Conservation (phyloP, 768 basidiomycete genomes). For the Boletus subcaerulescens region DNA sequence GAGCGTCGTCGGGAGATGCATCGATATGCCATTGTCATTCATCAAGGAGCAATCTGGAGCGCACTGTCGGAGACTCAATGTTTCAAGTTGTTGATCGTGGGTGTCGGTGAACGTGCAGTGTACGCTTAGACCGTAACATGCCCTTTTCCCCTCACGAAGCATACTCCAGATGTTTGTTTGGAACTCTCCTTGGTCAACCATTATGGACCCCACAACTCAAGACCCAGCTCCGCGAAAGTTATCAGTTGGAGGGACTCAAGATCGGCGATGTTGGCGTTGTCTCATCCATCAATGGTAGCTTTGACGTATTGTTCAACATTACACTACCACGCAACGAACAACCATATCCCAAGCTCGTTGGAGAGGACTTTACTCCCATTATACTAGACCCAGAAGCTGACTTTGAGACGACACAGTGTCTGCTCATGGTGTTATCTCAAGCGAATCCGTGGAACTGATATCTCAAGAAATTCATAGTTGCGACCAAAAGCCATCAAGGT, state of each 20-base stretch:
- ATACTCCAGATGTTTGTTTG: too few species aligned
- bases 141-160: too few species aligned
- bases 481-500: neutral
- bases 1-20: too few species aligned
- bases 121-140: too few species aligned
- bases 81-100: too few species aligned
- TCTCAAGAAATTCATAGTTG: neutral
- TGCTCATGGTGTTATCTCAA: neutral
- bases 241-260: neutral
- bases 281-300: too few species aligned
- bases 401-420: neutral
- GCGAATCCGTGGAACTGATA: neutral
- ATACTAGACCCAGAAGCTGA: neutral
- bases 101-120: too few species aligned
- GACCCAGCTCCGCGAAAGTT: neutral
- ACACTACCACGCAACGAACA: neutral
- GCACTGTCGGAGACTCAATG: too few species aligned
- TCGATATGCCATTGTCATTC: too few species aligned
- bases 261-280: too few species aligned
- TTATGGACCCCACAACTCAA: neutral
- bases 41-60: too few species aligned
- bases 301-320: neutral
- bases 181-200: neutral
- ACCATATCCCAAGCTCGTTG: neutral
- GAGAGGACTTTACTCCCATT: too few species aligned